Conservation (phyloP, 2,329 filamentous ascomycete species). For the Cercospora citrullina region DNA sequence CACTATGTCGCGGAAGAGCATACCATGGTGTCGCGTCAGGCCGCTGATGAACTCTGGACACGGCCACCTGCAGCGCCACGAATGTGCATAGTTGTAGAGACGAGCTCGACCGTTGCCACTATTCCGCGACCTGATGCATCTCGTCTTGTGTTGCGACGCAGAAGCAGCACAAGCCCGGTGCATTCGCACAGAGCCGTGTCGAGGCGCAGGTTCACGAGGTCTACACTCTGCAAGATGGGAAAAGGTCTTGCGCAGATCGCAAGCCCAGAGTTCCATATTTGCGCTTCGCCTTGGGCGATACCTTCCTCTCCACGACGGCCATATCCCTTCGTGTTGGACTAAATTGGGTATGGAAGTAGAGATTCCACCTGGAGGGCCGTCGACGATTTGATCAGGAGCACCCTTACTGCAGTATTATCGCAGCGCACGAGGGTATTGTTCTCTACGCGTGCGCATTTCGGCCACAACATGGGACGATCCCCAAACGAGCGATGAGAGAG, state of each 20-base stretch:
- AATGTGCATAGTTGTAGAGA: background rate
- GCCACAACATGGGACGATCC: background rate
- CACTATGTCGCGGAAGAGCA: background rate
- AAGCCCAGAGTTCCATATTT: background rate
- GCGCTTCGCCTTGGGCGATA: background rate
- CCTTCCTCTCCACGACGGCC: background rate
- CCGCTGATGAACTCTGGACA: background rate
- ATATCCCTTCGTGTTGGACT: background rate
- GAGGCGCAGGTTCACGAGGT: background rate
- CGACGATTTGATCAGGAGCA: background rate
- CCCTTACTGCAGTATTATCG: background rate
- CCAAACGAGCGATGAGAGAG: background rate
- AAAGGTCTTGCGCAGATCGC: background rate
- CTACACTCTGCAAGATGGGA: background rate
- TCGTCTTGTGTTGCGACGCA: background rate
- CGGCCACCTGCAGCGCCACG: background rate
- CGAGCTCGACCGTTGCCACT: background rate
- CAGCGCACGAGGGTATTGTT: background rate
- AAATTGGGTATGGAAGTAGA: background rate
- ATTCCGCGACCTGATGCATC: background rate
- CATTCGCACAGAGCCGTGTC: background rate
- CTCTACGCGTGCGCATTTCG: background rate
- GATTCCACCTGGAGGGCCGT: background rate
- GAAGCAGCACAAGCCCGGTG: background rate
- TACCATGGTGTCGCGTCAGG: background rate